Base-by-base conservation (phyloP, 768 basidiomycete genomes). In the Hygrocybe coccinea region DNA sequence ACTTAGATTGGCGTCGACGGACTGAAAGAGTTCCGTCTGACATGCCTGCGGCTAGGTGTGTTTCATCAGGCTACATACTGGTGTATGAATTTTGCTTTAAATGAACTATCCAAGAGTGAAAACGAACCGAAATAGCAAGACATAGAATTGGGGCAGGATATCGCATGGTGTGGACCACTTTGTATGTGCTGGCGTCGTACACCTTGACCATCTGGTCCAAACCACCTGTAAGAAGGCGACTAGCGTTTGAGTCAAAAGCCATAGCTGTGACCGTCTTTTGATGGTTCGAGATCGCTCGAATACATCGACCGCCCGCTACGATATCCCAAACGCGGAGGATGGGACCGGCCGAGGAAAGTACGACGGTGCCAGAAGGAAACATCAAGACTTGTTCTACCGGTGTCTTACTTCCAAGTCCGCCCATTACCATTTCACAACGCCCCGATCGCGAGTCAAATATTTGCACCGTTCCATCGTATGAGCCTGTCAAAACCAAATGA, bases 121-220 rank as follows among this genome's bases (percentile, higher is more conserved):
- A 5, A 76, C 86, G 64, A 71, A 95, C 95, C 56, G 95, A 97
- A 45, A 98, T 79, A 14, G 94, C 93, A 41, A 98, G 75, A 65
- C 87, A 91, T 15, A 99, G 77, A 1, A 99, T 71, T 5, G 94
- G 91, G 4, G 94, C 92, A 4, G 95, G 91, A 70, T 98, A 98
- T 44, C 97, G 86, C 92, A 99, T 98, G 3, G 97, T 97, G 65
- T 99, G 97, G 12, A 97, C 85, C 35, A 99, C 97, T 64, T 90
- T 89, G 77, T 95, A 97, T 14, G 84, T 84, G 66, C 88, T 83
- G 36, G 95, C 85, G 70, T 98, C 95, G 73, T 98, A 99, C 34
- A 97, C 95, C 73, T 99, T 99, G 56, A 98, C 91, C 89, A 99
- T 89, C 62, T 95, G 94, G 68, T 99, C 97, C 59, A 99, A 76